Percentiles rank a stretch among this genome's conserved stretches.
Conservation (phyloP, 352 stramenopile species). For the Phytophthora crassamura region DNA sequence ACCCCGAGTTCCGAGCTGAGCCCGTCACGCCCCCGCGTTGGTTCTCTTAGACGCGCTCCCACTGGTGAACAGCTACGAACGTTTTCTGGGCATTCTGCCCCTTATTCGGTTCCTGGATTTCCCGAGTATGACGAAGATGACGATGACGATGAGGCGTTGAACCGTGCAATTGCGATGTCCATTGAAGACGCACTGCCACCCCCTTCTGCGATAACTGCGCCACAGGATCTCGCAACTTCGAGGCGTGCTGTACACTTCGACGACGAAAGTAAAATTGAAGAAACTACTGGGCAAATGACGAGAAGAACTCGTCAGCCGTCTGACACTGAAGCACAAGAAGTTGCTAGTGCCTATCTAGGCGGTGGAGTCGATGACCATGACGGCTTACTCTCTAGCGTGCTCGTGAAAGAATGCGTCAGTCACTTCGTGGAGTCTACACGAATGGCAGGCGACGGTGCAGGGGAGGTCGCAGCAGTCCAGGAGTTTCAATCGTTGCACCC, state of each 20-base stretch:
- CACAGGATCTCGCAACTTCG: background rate
- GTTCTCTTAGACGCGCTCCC: constrained; percentile 5
- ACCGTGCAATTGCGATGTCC: constrained; percentile 50
- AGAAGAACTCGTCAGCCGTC: constrained; percentile 54
- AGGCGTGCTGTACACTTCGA: constrained; percentile 1
- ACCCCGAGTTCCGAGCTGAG: constrained; percentile 29
- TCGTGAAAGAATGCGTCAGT: constrained; percentile 87
- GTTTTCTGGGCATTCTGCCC: background rate
- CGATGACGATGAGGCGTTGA: constrained; percentile 42
- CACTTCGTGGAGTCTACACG: constrained; percentile 86
- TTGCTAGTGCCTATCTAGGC: constrained; percentile 57
- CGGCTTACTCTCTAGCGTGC: constrained; percentile 66
- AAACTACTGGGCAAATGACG: background rate
- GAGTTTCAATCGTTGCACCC: constrained; percentile 88
- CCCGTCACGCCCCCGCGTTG: background rate
- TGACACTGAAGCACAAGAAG: constrained; percentile 67
- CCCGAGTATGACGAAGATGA: constrained; percentile 18
- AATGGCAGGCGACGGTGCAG: constrained; percentile 62
- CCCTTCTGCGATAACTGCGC: background rate
- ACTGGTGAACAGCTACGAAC: background rate
- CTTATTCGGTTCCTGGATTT: constrained; percentile 7
- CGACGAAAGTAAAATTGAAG: constrained; percentile 52
- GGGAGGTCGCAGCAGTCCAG: constrained; percentile 25
- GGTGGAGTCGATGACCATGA: constrained; percentile 64
- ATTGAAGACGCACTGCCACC: constrained; percentile 37